These are phyloP conservation scores for Trametes villosa DNA, from an alignment of 768 basidiomycete species.

Conservation along the genomic window DNA sequence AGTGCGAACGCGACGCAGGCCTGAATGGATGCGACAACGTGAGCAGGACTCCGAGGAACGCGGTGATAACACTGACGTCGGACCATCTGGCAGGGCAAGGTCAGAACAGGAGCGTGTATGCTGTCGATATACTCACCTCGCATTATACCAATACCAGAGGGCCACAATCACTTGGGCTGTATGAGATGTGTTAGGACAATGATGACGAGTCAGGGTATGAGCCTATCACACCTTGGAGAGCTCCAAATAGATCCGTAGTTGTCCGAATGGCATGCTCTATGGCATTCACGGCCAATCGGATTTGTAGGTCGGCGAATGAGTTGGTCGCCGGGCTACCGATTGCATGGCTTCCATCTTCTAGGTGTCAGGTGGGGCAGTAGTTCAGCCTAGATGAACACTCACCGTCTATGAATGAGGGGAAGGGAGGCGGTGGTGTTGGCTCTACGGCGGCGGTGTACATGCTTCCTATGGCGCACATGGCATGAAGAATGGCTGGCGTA, in stretches of 20 bases:
- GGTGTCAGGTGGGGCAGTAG: neutral
- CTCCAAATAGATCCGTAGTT: conserved; percentile 60
- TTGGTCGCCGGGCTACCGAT: conserved; percentile 51
- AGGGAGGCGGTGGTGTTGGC: conserved; percentile 47
- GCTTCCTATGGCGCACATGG: conserved; percentile 83
- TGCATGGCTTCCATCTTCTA: conserved; percentile 42
- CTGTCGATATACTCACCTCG: conserved; percentile 42
- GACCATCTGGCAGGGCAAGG: conserved; percentile 57
- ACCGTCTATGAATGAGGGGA: neutral
- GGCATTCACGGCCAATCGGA: conserved; percentile 54
- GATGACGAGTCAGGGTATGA: too few relatives aligned
- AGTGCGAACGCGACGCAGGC: conserved; percentile 63
- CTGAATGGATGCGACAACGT: conserved; percentile 44
- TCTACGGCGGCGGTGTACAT: conserved; percentile 73
- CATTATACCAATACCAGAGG: conserved; percentile 79
- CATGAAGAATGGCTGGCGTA: conserved; percentile 70
- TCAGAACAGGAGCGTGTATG: neutral
- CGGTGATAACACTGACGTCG: conserved; percentile 48
- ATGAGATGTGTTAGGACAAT: neutral
- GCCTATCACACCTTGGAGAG: conserved; percentile 68
- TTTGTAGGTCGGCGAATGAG: conserved; percentile 70
- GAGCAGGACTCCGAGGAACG: neutral
- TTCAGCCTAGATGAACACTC: neutral
- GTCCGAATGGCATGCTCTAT: conserved; percentile 51
- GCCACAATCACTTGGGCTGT: conserved; percentile 65